Base-by-base conservation (phyloP, 2,329 filamentous ascomycete genomes). In the Cladosporium sp. region DNA sequence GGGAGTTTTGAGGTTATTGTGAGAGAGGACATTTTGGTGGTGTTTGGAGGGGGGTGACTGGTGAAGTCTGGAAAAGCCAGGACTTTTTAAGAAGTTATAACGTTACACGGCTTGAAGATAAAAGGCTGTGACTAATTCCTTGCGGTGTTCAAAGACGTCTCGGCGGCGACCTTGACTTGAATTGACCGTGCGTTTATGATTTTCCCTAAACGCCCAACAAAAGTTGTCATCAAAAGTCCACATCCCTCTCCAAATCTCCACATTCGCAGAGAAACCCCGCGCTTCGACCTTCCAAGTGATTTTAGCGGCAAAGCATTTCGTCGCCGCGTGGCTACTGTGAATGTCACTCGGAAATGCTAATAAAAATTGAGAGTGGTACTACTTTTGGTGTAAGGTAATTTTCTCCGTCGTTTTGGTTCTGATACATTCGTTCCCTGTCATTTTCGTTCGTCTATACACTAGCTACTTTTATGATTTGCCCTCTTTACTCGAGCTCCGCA, bases 1-100 rank as follows among this genome's bases (percentile, higher is more conserved):
- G 74, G 62, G 39, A 80, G 61, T 30, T 67, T 66, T 52, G 77
- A 73, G n/a, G 68, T 68, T 52, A 78, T 64, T 15, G 45, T 40
- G 27, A 48, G 45, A 18, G 32, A 27, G 18, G 45, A 48, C 45
- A 48, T 48, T n/a, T n/a, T n/a, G n/a, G n/a, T n/a, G n/a, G n/a
- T n/a, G n/a, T n/a, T n/a, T n/a, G n/a, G n/a, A n/a, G n/a, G n/a
- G n/a, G n/a, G n/a, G n/a, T n/a, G n/a, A n/a, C n/a, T n/a, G n/a
- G n/a, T n/a, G n/a, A n/a, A n/a, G n/a, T n/a, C n/a, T n/a, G n/a
- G n/a, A n/a, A n/a, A n/a, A n/a, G n/a, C n/a, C n/a, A n/a, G n/a
- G n/a, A n/a, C n/a, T n/a, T n/a, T n/a, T n/a, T n/a, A n/a, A n/a
- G n/a, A n/a, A n/a, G n/a, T n/a, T n/a, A n/a, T n/a, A n/a, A n/a